Evolutionary conservation across 108 stramenopile genomes (phyloP).

Genomic region (Nitzschia sp.): DNA sequence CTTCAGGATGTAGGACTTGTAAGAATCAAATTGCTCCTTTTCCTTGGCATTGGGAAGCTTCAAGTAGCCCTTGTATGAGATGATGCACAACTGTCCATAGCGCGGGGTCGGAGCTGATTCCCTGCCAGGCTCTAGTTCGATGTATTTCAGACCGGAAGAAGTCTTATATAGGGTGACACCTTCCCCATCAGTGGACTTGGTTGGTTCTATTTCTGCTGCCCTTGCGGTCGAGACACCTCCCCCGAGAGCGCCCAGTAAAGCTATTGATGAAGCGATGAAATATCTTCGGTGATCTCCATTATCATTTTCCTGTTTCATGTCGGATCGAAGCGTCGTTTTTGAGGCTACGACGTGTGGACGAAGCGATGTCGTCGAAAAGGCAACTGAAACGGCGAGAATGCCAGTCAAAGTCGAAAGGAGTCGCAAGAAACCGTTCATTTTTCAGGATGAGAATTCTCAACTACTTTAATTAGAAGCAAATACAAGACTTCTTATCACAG

Average conservation of each 20-base stretch:
- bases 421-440: no score
- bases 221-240: not conserved
- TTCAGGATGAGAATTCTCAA: no score
- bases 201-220: not conserved
- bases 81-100: conserved; percentile 76
- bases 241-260: not conserved
- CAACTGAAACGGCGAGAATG: not conserved
- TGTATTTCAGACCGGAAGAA: conserved; percentile 82
- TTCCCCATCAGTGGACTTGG: conserved; percentile 8
- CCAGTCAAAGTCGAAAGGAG: no score
- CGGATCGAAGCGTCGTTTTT: not conserved
- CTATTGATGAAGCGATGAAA: conserved; percentile 1
- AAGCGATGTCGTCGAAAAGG: not conserved
- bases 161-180: conserved; percentile 65
- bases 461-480: no score
- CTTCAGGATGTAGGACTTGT: conserved; percentile 63
- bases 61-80: conserved; percentile 79
- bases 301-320: not conserved
- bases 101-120: conserved; percentile 28
- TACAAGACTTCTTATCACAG: no score
- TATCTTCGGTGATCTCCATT: not conserved
- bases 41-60: conserved; percentile 62
- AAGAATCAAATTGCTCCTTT: conserved; percentile 66
- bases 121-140: conserved; percentile 48
- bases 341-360: not conserved